A percentile compares a stretch with the other conserved stretches of the same genome.
These are phyloP conservation scores for Taphrina confusa DNA, from an alignment of 1,139 yeast species.

Conservation along the genomic window DNA sequence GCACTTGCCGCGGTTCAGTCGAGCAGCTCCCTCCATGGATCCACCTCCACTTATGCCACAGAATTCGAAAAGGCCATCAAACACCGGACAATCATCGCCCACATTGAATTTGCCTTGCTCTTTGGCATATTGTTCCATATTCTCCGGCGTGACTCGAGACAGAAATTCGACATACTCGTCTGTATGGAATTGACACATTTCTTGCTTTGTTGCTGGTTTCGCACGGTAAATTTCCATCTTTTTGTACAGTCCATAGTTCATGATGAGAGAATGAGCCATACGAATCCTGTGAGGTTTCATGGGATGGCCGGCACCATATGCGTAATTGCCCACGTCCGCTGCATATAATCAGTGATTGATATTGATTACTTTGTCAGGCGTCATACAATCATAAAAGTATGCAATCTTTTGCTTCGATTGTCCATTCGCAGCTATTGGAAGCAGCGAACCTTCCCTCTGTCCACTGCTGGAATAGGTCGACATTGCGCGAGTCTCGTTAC, in stretches of 20 bases:
- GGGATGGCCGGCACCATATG: conserved; percentile 98
- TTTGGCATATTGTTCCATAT: conserved; percentile 83
- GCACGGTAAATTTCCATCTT: conserved; percentile 97
- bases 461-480: conserved; percentile 32
- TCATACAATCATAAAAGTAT: conserved; percentile 41
- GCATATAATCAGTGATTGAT: conserved; percentile 18
- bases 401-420: conserved; percentile 39
- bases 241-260: conserved; percentile 95
- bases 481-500: background rate
- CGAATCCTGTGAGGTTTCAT: conserved; percentile 98
- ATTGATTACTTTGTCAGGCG: background rate
- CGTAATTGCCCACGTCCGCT: conserved; percentile 94
- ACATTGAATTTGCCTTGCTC: conserved; percentile 94
- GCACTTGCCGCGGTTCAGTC: conserved; percentile 87
- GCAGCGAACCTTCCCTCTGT: conserved; percentile 33
- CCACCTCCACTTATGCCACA: conserved; percentile 96
- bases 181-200: conserved; percentile 97
- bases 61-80: conserved; percentile 92
- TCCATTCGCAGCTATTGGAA: conserved; percentile 36
- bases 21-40: conserved; percentile 94
- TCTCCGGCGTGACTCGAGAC: conserved; percentile 91
- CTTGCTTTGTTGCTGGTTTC: conserved; percentile 97
- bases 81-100: conserved; percentile 96
- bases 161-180: conserved; percentile 95
- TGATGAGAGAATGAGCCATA: conserved; percentile 76